phyloP scores from a whole-genome alignment of 108 stramenopile species.

The Cyclotella choctawhatcheeana region DNA sequence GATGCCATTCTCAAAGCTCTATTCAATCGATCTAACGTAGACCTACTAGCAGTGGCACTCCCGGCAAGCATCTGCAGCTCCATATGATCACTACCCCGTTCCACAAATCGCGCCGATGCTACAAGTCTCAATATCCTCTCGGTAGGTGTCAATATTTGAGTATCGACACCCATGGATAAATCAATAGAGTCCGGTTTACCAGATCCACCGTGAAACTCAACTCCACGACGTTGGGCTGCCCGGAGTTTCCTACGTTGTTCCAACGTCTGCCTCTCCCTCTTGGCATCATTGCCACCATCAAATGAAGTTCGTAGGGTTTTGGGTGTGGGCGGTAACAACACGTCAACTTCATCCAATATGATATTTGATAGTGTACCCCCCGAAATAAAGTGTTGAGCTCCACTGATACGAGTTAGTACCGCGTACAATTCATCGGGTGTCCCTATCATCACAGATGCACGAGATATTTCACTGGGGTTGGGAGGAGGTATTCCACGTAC shows the following conservation, averaged over 20 bases:
- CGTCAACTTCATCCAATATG: conserved; percentile 66
- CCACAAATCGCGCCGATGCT: conserved; percentile 37
- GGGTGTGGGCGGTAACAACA: conserved; percentile 53
- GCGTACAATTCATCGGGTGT: conserved; percentile 55
- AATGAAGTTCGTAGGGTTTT: conserved; percentile 56
- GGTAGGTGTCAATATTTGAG: conserved; percentile 47
- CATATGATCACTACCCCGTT: conserved; percentile 11
- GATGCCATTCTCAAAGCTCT: conserved; percentile 52
- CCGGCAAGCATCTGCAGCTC: conserved; percentile 54
- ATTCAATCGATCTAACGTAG: conserved; percentile 60
- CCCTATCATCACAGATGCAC: conserved; percentile 51
- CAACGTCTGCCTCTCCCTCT: conserved; percentile 36
- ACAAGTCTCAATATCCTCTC: conserved; percentile 52
- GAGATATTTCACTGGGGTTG: conserved; percentile 34
- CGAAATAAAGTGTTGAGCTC: conserved; percentile 51
- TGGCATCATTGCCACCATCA: conserved; percentile 33
- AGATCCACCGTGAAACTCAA: conserved; percentile 44
- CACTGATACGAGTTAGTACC: conserved; percentile 50
- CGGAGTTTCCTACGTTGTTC: conserved; percentile 59
- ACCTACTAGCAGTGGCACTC: conserved; percentile 63
- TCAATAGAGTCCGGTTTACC: conserved; percentile 12
- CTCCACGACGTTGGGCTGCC: conserved; percentile 57
- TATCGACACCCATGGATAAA: conserved; percentile 6
- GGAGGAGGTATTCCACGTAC: conserved; percentile 53
- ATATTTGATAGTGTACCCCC: conserved; percentile 51